Evolutionary conservation across 306 rosid species (phyloP).

Genomic region (Lotus japonicus): DNA sequence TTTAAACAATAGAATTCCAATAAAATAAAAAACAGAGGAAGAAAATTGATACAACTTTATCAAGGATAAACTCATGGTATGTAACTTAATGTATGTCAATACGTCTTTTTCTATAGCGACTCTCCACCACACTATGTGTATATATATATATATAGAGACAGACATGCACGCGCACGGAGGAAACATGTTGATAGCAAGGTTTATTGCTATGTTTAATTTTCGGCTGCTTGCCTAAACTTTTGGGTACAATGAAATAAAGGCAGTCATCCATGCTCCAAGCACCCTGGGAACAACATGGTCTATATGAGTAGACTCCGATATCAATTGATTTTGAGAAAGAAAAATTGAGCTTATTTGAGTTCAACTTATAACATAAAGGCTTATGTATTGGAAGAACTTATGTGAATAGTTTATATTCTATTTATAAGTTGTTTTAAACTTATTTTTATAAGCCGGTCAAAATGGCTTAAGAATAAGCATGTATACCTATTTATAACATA

Average conservation of each 20-base stretch:
- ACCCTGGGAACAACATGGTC: background rate
- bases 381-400: too few species aligned
- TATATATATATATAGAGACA: too few species aligned
- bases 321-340: too few species aligned
- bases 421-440: too few species aligned
- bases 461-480: too few species aligned
- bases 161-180: background rate
- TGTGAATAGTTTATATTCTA: too few species aligned
- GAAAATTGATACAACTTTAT: background rate
- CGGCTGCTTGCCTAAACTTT: constrained; percentile 28
- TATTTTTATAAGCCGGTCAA: too few species aligned
- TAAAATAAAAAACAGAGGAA: background rate
- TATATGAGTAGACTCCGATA: too few species aligned
- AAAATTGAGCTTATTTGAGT: too few species aligned
- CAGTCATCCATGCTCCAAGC: background rate
- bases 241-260: constrained; percentile 16
- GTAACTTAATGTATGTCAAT: background rate
- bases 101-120: background rate
- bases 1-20: background rate
- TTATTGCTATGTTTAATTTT: background rate
- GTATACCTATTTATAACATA: too few species aligned
- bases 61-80: background rate
- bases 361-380: too few species aligned
- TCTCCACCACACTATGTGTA: background rate
- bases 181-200: background rate